A percentile compares a stretch with the other conserved stretches of the same genome.
Conservation (phyloP, 192 early-diverging fungal genomes). For the Podila verticillata region DNA sequence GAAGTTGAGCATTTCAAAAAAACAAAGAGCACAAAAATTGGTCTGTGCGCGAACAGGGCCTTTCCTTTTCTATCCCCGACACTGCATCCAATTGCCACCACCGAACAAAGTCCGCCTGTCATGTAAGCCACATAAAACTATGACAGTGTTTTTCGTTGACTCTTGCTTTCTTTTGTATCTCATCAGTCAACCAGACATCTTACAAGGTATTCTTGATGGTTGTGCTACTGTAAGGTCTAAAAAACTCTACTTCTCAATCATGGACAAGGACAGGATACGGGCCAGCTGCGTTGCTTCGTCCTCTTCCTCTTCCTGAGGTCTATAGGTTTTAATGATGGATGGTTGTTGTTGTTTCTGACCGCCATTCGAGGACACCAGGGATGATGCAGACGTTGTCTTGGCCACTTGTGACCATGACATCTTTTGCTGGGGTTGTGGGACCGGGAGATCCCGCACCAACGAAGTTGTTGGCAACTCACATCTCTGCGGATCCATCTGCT, state of each 20-base stretch:
- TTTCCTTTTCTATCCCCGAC: too few species aligned
- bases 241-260: conserved; percentile 39
- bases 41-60: too few species aligned
- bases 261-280: conserved; percentile 39
- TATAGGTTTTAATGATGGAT: conserved; percentile 30
- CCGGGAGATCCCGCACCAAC: not conserved
- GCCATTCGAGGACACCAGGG: not conserved
- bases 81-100: too few species aligned
- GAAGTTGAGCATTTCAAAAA: too few species aligned
- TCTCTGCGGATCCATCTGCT: not conserved
- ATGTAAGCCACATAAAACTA: too few species aligned
- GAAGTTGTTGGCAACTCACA: not conserved
- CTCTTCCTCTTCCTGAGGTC: conserved; percentile 33
- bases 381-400: conserved; percentile 8
- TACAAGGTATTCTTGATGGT: too few species aligned
- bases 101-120: too few species aligned
- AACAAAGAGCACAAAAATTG: too few species aligned
- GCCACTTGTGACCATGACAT: conserved; percentile 50
- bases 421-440: not conserved
- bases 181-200: too few species aligned
- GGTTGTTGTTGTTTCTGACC: not conserved
- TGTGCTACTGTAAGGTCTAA: too few species aligned
- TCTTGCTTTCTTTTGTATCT: too few species aligned
- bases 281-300: conserved; percentile 44
- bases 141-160: too few species aligned